Conservation (phyloP, 164 flowering plant species). For the Macadamia tetraphylla region DNA sequence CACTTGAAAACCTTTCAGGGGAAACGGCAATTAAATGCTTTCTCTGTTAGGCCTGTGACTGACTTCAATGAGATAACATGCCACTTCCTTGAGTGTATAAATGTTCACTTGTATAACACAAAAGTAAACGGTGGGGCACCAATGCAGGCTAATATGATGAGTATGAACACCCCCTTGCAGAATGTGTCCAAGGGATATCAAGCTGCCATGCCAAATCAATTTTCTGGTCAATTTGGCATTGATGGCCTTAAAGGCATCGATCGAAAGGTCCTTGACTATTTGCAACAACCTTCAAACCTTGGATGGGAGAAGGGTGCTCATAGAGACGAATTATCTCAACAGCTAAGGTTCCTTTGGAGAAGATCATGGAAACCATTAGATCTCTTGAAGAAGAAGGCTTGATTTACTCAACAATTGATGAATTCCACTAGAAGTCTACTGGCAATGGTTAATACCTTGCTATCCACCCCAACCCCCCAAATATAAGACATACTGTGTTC, state of each 20-base stretch:
- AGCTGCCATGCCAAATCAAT: conserved; percentile 41
- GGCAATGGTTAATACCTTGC: conserved; percentile 35
- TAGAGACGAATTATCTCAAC: conserved; percentile 41
- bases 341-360: conserved; percentile 53
- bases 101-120: conserved; percentile 54
- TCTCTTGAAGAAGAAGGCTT: conserved; percentile 53
- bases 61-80: conserved; percentile 70
- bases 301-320: conserved; percentile 50
- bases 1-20: conserved; percentile 27
- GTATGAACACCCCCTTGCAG: conserved; percentile 22
- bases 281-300: conserved; percentile 43
- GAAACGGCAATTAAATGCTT: too few species aligned
- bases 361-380: conserved; percentile 49
- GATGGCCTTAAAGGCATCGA: conserved; percentile 42
- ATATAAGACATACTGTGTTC: too few species aligned
- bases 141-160: conserved; percentile 31
- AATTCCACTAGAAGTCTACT: conserved; percentile 62
- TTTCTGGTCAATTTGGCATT: conserved; percentile 30
- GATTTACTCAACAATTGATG: conserved; percentile 67
- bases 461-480: too few species aligned
- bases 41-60: conserved; percentile 33
- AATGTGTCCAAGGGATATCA: conserved; percentile 30
- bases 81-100: conserved; percentile 77
- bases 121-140: conserved; percentile 31
- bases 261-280: conserved; percentile 47